Conservation (phyloP, 768 basidiomycete genomes). For the Russula sp. region DNA sequence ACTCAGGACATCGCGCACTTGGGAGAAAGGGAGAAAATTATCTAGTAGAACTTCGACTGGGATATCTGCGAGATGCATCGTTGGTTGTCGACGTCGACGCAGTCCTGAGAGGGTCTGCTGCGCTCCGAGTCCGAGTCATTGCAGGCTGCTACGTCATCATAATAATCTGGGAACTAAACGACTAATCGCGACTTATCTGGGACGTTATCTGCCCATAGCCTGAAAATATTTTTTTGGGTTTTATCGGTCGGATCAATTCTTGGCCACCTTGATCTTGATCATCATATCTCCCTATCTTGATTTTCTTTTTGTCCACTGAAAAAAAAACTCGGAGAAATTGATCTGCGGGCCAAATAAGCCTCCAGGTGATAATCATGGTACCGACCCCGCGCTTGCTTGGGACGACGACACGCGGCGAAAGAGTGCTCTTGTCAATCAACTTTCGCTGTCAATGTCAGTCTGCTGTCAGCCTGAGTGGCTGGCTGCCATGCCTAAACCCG, state of each 20-base stretch:
- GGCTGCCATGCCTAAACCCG: constrained; percentile 53
- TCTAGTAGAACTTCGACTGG: constrained; percentile 79
- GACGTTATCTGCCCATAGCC: neutral
- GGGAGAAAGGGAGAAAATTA: constrained; percentile 54
- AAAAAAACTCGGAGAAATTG: neutral
- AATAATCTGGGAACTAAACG: neutral
- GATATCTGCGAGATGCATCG: constrained; percentile 46
- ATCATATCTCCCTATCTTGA: neutral
- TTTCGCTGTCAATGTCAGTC: neutral
- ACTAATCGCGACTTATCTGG: neutral
- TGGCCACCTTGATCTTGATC: neutral
- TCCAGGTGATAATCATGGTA: neutral
- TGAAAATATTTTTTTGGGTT: neutral
- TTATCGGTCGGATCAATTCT: constrained; percentile 1
- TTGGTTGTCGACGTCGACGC: neutral
- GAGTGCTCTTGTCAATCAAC: neutral
- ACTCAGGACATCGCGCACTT: constrained; percentile 48
- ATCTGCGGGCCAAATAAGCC: neutral
- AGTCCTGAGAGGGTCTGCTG: neutral
- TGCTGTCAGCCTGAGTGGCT: constrained; percentile 51
- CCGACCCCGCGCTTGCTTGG: neutral
- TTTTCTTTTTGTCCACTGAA: neutral
- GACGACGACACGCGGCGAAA: neutral
- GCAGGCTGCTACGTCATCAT: no score
- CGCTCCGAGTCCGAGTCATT: neutral